Evolutionary conservation across 768 basidiomycete species (phyloP), one percentile per base, ranked within the genome.

Genomic region (Panellus pusillus): DNA sequence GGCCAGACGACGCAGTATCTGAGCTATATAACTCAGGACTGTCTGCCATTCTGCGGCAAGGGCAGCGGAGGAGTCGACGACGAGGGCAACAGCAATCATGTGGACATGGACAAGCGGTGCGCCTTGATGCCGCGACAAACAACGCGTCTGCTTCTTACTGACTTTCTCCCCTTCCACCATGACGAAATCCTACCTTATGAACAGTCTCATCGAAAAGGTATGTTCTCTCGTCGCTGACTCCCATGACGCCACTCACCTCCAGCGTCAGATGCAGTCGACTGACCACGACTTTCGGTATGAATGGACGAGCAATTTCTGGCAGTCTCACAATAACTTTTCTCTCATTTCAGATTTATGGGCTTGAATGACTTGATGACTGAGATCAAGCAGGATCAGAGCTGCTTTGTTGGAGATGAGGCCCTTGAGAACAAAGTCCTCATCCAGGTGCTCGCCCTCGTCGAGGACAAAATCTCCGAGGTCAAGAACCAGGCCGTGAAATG

Each of bases 401-500:
- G 80, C 44, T 93, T 94, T 68, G 72, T 83, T 11, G 84, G 92
- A 50, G 96, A 99, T 66, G 95, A 98, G 67, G 63, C 77, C 5
- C 81, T 87, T 29, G 97, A 99, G 76, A 84, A 76, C 67, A 90
- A 89, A 67, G 85, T 96, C 46, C 78, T 96, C 43, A 83, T 82
- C 38, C 85, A 89, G 68, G 93, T 98, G 1, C 77, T 98, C 39
- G 76, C 83, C 31, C 80, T 98, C 17, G 87, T 98, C 5, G 89
- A 91, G 66, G 97, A 99, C 73, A 89, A 87, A 71, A 98, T 95
- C 61, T 93, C 93, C 8, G 97, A 99, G 75, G 97, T 98, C 60
- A 98, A 98, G 78, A 97, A 97, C 65, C 89, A 92, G 68, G 93
- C 93, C 2, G 96, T 97, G 11, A 93, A 95, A 75, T 95, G 93